These are phyloP conservation scores for Colletotrichum melonis DNA, from an alignment of 2,329 filamentous ascomycete genomes.

Conservation along the genomic window DNA sequence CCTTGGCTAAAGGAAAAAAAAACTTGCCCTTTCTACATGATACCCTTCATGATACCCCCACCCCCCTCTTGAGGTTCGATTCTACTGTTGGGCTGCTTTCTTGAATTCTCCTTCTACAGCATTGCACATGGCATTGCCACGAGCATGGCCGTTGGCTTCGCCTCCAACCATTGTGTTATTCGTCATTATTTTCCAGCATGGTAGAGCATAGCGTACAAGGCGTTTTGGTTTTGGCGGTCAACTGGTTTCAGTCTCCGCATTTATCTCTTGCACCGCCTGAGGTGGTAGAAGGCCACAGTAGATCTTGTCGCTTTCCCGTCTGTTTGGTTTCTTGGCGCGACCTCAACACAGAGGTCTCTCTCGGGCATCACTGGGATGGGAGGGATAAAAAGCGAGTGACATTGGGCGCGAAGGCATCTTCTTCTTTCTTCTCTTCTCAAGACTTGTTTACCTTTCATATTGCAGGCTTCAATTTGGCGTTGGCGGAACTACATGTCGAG, in stretches of 20 bases:
- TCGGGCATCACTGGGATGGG: constrained; percentile 29
- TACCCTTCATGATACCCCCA: constrained; percentile 41
- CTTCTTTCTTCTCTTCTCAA: constrained; percentile 4
- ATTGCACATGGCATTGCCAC: constrained; percentile 32
- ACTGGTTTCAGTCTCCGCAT: constrained; percentile 37
- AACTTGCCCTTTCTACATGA: constrained; percentile 32
- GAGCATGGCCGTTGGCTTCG: constrained; percentile 31
- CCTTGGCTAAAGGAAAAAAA: constrained; percentile 52
- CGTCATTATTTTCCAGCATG: constrained; percentile 41
- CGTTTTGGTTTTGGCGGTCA: constrained; percentile 43
- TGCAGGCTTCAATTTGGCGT: constrained; percentile 22
- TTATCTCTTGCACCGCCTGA: constrained; percentile 29
- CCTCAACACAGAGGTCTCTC: constrained; percentile 20
- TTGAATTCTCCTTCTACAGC: constrained; percentile 24
- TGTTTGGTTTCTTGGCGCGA: constrained; percentile 29
- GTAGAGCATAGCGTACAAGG: constrained; percentile 55
- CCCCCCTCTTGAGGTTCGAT: constrained; percentile 32
- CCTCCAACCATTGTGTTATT: constrained; percentile 33
- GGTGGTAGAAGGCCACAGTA: constrained; percentile 33
- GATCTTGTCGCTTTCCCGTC: constrained; percentile 33
- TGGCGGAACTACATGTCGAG: constrained; percentile 17
- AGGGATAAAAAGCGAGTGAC: constrained; percentile 32
- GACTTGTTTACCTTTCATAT: constrained; percentile 17
- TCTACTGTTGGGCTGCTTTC: constrained; percentile 33
- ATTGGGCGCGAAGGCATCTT: constrained; percentile 21